Base-by-base conservation (phyloP, 768 basidiomycete genomes). In the Leucocoprinus birnbaumii region DNA sequence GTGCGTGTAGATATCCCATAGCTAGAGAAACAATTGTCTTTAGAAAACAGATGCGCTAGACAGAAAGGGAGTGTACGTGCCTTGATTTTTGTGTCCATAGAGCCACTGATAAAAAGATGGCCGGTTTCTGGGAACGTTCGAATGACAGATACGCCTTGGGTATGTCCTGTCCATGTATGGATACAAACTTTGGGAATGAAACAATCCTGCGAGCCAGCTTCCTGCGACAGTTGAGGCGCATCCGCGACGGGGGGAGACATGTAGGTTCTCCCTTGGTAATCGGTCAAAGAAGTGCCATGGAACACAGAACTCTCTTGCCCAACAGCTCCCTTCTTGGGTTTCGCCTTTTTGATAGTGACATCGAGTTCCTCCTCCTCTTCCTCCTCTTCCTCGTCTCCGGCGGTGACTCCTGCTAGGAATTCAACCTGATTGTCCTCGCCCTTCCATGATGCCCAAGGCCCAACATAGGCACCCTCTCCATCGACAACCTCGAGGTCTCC, bases 31-130 rank as follows among this genome's bases (percentile, higher is more conserved):
- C n/a, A n/a, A 4, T 38, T 11, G 26, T 59, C 18, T 60, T 60
- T 50, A 56, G 40, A 52, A n/a, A 44, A 25, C 51, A 43, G 46
- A 25, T 27, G 44, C 40, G 45, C 48, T 41, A 48, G 8, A 31
- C 34, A 49, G 26, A 14, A 38, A 47, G 18, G 48, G 18, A 43
- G 31, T 31, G 16, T 21, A 58, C 62, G 51, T 66, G 87, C 94
- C 80, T 99, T 99, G 74, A 99, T 91, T 69, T 98, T 95, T 8
- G 94, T 98, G 69, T 99, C 97, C 94, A 98, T 94, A 44, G 91
- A 94, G 0, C 89, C 96, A 67, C 90, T 94, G 58, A 99, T 83
- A 55, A 99, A 69, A 11, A 99, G 78, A 72, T 99, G 97, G 0
- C 94, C 95, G 6, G 91, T 92, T 55, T 87, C 80, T 19, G 97